Evolutionary conservation across 140 eudicot genomes (phyloP), one percentile per base, ranked within the genome.

Genomic region (Senecio squalidus): DNA sequence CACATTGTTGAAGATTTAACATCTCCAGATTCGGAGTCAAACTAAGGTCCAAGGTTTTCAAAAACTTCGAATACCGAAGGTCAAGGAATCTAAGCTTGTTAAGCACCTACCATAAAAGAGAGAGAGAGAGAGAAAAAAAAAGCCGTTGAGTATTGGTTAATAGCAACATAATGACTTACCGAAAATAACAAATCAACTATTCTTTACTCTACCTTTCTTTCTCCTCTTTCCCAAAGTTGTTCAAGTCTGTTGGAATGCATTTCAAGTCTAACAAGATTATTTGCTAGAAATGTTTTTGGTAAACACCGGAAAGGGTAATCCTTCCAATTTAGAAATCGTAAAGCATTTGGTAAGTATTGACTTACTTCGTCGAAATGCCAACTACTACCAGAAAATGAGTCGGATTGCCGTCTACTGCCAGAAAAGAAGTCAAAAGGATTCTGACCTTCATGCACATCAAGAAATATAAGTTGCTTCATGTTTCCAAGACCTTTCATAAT

Each of bases 331-430:
- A 67, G 10, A 44, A 17, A 57, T 24, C 13, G 51, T 31, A 68
- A 46, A 33, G 30, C 1, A 10, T 68, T 24, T 57, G 74, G 66
- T n/a, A 68, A 29, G 59, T 34, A 55, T 10, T 13, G 72, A 2
- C 23, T 1, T 7, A 7, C 27, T 54, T 17, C 55, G 7, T 66
- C 33, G 47, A 47, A 3, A 16, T 44, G 6, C 43, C 9, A 0
- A 45, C 24, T 0, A 0, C 14, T 1, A 13, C 7, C 0, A 13
- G 8, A 0, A 33, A 33, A 6, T 33, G 9, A 30, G 9, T 11
- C 18, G 20, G 0, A 38, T 40, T 3, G 6, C 1, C 13, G 20
- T 0, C 1, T 1, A 0, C 7, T 15, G 7, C 14, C 43, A 2
- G 0, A 0, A 1, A n/a, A n/a, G n/a, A n/a, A n/a, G n/a, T n/a